Evolutionary conservation across 2,329 filamentous ascomycete species (phyloP).

Genomic region (Gyromitra esculenta): DNA sequence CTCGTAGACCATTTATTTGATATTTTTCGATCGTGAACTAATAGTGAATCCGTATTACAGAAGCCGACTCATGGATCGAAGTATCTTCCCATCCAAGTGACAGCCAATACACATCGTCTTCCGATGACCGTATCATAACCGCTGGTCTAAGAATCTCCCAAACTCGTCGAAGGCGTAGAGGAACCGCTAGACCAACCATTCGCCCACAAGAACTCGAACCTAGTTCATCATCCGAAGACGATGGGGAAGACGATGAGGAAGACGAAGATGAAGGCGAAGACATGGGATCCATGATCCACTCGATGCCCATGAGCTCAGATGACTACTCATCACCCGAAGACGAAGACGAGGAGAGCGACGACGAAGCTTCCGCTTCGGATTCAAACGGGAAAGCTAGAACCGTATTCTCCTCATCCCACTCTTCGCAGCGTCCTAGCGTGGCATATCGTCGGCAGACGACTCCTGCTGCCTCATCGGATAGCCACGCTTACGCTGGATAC

Average conservation of each 20-base stretch:
- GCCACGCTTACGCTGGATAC: constrained; percentile 35
- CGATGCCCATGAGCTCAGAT: constrained; percentile 49
- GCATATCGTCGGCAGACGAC: constrained; percentile 30
- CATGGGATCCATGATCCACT: constrained; percentile 50
- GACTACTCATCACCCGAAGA: constrained; percentile 47
- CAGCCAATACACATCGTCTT: constrained; percentile 71
- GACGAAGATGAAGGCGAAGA: constrained; percentile 48
- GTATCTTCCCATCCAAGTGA: constrained; percentile 85
- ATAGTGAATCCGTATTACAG: constrained; percentile 10
- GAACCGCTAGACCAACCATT: constrained; percentile 60
- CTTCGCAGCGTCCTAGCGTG: constrained; percentile 25
- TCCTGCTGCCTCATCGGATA: constrained; percentile 17
- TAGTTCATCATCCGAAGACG: constrained; percentile 56
- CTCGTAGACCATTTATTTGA: not conserved
- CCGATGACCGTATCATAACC: constrained; percentile 88
- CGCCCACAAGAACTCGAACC: constrained; percentile 26
- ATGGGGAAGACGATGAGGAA: constrained; percentile 56
- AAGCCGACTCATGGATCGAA: constrained; percentile 89
- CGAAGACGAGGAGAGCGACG: constrained; percentile 49
- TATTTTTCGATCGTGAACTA: constrained; percentile 18
- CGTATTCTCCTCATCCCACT: constrained; percentile 25
- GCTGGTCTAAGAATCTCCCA: constrained; percentile 81
- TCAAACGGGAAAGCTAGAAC: constrained; percentile 12
- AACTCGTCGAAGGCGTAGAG: constrained; percentile 69
- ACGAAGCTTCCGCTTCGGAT: constrained; percentile 49